Base-by-base conservation (phyloP, 495 filamentous ascomycete genomes). In the Penicillium pulvis region DNA sequence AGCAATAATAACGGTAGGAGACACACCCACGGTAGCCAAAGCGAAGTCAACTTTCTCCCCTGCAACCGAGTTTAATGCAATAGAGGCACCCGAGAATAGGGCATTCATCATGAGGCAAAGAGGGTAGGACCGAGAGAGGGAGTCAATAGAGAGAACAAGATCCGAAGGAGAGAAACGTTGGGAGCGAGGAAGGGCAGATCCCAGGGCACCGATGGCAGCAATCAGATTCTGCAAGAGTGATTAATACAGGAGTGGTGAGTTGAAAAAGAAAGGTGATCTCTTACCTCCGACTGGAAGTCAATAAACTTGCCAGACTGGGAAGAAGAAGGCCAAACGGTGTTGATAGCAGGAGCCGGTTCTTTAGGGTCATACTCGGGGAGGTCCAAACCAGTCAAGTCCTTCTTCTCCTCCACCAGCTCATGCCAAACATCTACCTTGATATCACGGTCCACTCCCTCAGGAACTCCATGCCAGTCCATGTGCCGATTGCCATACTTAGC, bases 401-500 rank as follows among this genome's bases (percentile, higher is more conserved):
- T 79, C 63, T 81, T 79, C 56, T 91, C 87, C 62, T 86, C 84
- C 31, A 95, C 76, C 49, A 96, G 78, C 41, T 96, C 90, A 61
- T 94, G 89, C 92, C 91, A 97, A 16, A 92, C 92, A 14, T 87
- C 83, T 10, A 96, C 90, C 24, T 88, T 86, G 58, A 93, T 78
- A 51, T 79, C 85, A 43, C 86, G 82, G 28, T 87, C 86, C 42
- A 87, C 85, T 16, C 87, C 86, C 60, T 86, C 83, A 11, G 91
- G 91, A 3, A 92, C 85, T 63, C 91, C 90, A 67, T 92, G 85
- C 86, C 85, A 90, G 74, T 96, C 93, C 82, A 98, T 90, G 67
- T 99, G 94, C 59, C 85, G 83, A 74, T 90, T 97, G 33, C 90
- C 91, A 65, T 89, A 80, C 63, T 97, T 94, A 7, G 94, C 95